Conservation (phyloP, 2,329 filamentous ascomycete species). For the Cladosporium austrohemisphaericum region DNA sequence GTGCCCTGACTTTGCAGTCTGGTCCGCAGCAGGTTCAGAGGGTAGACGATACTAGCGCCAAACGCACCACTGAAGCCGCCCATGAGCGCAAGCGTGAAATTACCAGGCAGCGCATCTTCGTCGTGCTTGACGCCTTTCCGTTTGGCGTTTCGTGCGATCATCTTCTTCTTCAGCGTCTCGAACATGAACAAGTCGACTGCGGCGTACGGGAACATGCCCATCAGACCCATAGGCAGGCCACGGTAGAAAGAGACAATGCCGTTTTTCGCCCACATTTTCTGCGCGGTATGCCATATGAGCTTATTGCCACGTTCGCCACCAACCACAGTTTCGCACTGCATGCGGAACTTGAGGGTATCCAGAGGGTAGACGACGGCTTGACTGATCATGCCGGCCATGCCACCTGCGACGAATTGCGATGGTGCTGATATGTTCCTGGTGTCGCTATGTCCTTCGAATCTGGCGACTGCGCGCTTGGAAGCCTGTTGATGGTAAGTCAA, state of each 20-base stretch:
- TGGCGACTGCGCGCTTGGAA: slow-evolving; percentile 80
- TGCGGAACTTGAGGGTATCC: slow-evolving; percentile 77
- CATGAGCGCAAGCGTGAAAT: slow-evolving; percentile 80
- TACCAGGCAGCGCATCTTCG: slow-evolving; percentile 70
- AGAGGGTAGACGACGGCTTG: slow-evolving; percentile 95
- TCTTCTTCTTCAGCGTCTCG: slow-evolving; percentile 78
- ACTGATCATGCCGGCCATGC: slow-evolving; percentile 87
- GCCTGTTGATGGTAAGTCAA: slow-evolving; percentile 47
- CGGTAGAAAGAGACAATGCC: slow-evolving; percentile 79
- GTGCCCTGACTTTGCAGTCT: slow-evolving; percentile 48
- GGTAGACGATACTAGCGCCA: slow-evolving; percentile 91
- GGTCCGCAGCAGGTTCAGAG: slow-evolving; percentile 87
- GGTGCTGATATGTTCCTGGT: slow-evolving; percentile 72
- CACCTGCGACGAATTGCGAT: slow-evolving; percentile 88
- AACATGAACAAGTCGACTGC: slow-evolving; percentile 96
- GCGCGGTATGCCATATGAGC: slow-evolving; percentile 75
- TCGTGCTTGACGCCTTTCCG: slow-evolving; percentile 71
- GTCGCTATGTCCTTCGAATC: slow-evolving; percentile 83
- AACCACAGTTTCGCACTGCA: slow-evolving; percentile 91
- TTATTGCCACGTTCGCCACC: slow-evolving; percentile 79
- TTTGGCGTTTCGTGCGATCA: slow-evolving; percentile 67
- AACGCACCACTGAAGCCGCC: slow-evolving; percentile 89
- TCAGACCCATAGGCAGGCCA: slow-evolving; percentile 84
- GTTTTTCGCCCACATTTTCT: slow-evolving; percentile 78
- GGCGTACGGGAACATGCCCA: slow-evolving; percentile 97